These are phyloP conservation scores for Phycomyces blakesleeanus DNA, from an alignment of 192 early-diverging fungal species.

Conservation along the genomic window DNA sequence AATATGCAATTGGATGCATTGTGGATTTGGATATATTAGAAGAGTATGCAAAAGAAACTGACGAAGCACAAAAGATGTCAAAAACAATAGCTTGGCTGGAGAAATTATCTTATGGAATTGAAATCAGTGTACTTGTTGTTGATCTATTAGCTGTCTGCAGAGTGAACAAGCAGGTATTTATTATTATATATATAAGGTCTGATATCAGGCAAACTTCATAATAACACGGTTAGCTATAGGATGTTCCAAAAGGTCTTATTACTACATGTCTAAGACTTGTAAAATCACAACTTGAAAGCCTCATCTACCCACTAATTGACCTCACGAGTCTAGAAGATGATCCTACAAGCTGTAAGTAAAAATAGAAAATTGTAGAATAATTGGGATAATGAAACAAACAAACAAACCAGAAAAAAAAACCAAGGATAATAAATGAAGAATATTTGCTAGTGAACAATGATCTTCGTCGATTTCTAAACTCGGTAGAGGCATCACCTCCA, in stretches of 20 bases:
- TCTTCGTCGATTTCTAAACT: neutral
- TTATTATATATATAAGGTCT: neutral
- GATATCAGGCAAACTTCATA: neutral
- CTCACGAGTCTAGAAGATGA: conserved; percentile 5
- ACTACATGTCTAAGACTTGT: conserved; percentile 18
- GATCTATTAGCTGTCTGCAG: conserved; percentile 14
- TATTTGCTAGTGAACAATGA: neutral
- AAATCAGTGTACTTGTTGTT: neutral
- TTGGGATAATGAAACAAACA: no score
- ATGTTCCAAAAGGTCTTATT: conserved; percentile 15
- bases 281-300: conserved; percentile 21
- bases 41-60: neutral
- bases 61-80: neutral
- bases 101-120: conserved; percentile 5
- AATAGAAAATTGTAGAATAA: no score
- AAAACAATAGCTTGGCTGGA: neutral
- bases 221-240: neutral
- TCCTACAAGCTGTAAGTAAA: neutral
- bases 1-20: neutral
- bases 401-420: neutral
- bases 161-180: conserved; percentile 18
- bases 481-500: neutral
- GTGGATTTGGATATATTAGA: conserved; percentile 10
- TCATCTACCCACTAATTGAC: conserved; percentile 28
- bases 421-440: neutral